Evolutionary conservation across 2,329 filamentous ascomycete genomes (phyloP).

Genomic region (Neopestalotiopsis sp.): DNA sequence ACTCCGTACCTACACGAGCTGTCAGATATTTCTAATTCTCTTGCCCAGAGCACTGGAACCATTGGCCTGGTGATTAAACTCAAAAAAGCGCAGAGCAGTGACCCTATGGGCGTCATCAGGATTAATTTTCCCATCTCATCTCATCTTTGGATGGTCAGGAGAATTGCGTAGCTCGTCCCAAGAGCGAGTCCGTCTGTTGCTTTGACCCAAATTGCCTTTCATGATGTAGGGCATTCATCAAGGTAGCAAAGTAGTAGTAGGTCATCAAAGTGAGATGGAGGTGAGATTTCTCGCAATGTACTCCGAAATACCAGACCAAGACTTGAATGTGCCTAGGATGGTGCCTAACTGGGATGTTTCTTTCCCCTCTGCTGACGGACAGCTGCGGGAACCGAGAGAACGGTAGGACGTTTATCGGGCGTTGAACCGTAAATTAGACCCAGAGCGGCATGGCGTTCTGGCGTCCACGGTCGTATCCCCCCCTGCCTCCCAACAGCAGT

Average conservation of each 20-base stretch:
- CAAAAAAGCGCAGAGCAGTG: background rate
- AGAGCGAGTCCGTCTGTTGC: background rate
- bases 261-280: background rate
- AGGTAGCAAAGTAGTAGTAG: too few relatives aligned
- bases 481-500: background rate
- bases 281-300: background rate
- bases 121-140: background rate
- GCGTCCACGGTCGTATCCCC: background rate
- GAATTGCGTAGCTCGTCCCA: background rate
- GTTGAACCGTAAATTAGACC: background rate
- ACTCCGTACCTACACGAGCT: background rate
- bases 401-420: slow-evolving; percentile 10
- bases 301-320: background rate
- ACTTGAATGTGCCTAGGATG: background rate
- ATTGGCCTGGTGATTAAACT: background rate
- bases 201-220: background rate
- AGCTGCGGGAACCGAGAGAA: background rate
- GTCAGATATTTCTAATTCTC: background rate
- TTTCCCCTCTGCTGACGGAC: background rate
- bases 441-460: slow-evolving; percentile 6
- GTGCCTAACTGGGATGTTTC: background rate
- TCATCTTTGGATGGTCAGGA: background rate
- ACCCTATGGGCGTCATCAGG: background rate
- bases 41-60: background rate
- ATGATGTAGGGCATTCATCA: background rate